These are phyloP conservation scores for Colletotrichum trifolii DNA, from an alignment of 2,329 filamentous ascomycete species.

Conservation along the genomic window DNA sequence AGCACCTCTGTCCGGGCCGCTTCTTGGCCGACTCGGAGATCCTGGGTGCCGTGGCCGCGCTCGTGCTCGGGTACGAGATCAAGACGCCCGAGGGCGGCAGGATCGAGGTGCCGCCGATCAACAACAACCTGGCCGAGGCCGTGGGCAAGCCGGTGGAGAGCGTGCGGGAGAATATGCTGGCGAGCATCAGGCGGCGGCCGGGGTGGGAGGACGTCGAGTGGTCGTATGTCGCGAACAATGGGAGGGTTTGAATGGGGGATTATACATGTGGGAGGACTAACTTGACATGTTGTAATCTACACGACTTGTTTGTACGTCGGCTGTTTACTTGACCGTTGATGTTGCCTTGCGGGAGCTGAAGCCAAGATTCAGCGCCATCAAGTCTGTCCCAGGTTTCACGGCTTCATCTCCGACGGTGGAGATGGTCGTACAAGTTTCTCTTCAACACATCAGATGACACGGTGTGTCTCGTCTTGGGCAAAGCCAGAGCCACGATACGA, in stretches of 20 bases:
- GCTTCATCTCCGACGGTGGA: too few relatives aligned
- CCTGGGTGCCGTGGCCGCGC: conserved; percentile 38
- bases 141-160: conserved; percentile 15
- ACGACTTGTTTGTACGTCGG: too few relatives aligned
- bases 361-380: too few relatives aligned
- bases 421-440: too few relatives aligned
- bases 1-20: conserved; percentile 47
- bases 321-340: too few relatives aligned
- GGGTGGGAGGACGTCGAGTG: conserved; percentile 27
- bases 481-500: too few relatives aligned
- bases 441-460: too few relatives aligned
- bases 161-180: conserved; percentile 16
- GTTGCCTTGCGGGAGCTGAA: too few relatives aligned
- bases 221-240: conserved; percentile 13
- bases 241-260: not conserved
- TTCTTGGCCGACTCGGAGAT: conserved; percentile 48
- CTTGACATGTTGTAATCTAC: too few relatives aligned
- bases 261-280: too few relatives aligned
- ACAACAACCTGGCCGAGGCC: conserved; percentile 23
- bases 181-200: conserved; percentile 12
- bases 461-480: too few relatives aligned
- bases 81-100: conserved; percentile 29
- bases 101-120: conserved; percentile 13
- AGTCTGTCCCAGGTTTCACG: too few relatives aligned
- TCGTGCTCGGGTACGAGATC: conserved; percentile 41